Conservation (phyloP, 192 early-diverging fungal genomes). For the Mortierella alpina region DNA sequence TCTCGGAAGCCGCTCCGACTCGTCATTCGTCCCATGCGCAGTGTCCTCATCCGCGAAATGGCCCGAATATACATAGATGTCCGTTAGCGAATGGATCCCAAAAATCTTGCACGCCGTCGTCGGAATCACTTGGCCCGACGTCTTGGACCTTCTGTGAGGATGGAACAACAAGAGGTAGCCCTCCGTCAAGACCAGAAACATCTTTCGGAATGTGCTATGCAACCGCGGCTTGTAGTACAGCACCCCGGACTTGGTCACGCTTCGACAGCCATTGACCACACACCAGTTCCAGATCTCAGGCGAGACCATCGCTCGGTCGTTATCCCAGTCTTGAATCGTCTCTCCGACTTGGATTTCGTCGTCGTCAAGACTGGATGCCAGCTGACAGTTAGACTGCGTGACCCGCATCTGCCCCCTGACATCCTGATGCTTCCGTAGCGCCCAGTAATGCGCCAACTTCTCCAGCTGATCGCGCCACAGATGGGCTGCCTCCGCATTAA, state of each 20-base stretch:
- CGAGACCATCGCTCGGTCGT: constrained; percentile 26
- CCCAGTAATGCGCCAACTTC: constrained; percentile 48
- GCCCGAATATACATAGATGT: constrained; percentile 57
- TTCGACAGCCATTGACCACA: constrained; percentile 53
- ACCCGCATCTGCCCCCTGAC: constrained; percentile 25
- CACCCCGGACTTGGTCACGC: constrained; percentile 48
- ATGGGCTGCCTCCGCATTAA: constrained; percentile 38
- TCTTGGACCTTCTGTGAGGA: constrained; percentile 30
- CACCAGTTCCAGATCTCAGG: constrained; percentile 56
- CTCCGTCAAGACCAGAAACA: constrained; percentile 45
- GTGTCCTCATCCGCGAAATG: constrained; percentile 48
- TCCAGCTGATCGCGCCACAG: constrained; percentile 41
- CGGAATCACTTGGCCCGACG: constrained; percentile 13
- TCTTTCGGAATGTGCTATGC: constrained; percentile 45
- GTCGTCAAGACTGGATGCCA: constrained; percentile 30
- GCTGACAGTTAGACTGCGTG: constrained; percentile 22
- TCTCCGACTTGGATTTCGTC: constrained; percentile 30
- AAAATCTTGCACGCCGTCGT: constrained; percentile 23
- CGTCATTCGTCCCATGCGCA: constrained; percentile 32
- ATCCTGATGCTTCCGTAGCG: constrained; percentile 30
- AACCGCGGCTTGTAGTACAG: constrained; percentile 45
- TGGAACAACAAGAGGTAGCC: constrained; percentile 43
- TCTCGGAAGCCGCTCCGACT: constrained; percentile 38
- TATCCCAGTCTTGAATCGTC: constrained; percentile 44
- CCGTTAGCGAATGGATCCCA: constrained; percentile 35